These are phyloP conservation scores for Rhododendron vialii DNA, from an alignment of 148 eudicot genomes.

Conservation along the genomic window DNA sequence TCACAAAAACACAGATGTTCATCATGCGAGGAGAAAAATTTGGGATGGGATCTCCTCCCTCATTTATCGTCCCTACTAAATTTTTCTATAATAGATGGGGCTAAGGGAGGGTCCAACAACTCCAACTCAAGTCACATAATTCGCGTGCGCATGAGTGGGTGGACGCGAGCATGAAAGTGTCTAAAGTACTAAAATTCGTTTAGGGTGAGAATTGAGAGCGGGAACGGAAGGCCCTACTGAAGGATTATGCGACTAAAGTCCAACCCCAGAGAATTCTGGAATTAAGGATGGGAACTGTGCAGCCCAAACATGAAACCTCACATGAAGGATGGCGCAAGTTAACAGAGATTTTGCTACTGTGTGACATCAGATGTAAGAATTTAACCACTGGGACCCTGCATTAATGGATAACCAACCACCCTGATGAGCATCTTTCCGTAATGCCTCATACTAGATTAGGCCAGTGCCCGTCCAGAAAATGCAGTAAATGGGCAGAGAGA, in stretches of 20 bases:
- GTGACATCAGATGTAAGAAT: background rate
- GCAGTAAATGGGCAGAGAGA: background rate
- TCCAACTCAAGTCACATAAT: background rate
- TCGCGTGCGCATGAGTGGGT: background rate
- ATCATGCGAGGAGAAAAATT: background rate
- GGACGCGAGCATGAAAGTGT: background rate
- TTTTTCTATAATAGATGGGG: no score
- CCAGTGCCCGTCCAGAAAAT: background rate
- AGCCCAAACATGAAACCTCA: background rate
- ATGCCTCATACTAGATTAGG: background rate
- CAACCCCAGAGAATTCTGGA: background rate
- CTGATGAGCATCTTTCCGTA: background rate
- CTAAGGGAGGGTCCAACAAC: background rate
- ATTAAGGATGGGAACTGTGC: background rate
- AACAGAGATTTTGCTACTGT: slow-evolving; percentile 1
- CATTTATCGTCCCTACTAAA: background rate
- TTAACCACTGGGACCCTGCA: slow-evolving; percentile 8
- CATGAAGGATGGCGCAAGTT: background rate
- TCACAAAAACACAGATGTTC: background rate
- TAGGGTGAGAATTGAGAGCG: background rate
- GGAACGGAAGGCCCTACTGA: no score
- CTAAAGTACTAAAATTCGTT: background rate
- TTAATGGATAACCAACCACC: slow-evolving; percentile 10
- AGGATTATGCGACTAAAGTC: background rate
- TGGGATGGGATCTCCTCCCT: background rate